Evolutionary conservation across 176 grass and related monocot species (phyloP), one percentile per base, ranked within the genome.

Genomic region (Phyllostachys edulis): DNA sequence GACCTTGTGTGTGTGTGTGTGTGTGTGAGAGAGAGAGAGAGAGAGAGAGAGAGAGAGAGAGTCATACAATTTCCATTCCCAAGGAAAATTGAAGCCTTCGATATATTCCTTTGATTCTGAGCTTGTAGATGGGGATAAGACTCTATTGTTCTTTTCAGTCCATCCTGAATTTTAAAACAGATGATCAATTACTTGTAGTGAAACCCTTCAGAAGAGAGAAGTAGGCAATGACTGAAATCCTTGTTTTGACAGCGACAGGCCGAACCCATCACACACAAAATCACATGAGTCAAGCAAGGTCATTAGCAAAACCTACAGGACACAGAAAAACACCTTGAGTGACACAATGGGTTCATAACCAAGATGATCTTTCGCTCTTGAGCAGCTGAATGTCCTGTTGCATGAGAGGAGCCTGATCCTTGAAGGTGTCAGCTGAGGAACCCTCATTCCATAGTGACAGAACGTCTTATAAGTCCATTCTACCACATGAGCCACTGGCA

Each of bases 361-460:
- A 85, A 98, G 91, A 64, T 95, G 87, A n/a, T 95, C 93, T 87
- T 92, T 95, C 21, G 96, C 96, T 88, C 92, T 95, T 82, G 91
- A 72, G 79, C 80, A 87, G 71, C 85, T 98, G 74, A 95, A 98
- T 80, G 93, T 98, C 67, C 93, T 91, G 78, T 95, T 98, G 82
- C 96, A 98, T 44, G 96, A 89, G 17, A 98, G 91, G 69, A 98
- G 78, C 77, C 96, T 92, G 62, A 99, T 92, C 81, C 96, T 92
- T 87, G 96, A 99, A 84, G 96, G 96, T 73, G 93, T 99, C 57
- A 99, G 78, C 88, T 99, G 96, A 71, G 96, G 91, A 87, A 99
- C 91, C 62, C 69, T 87, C 96, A 99, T 99, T 69, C 96, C 96
- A 85, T 96, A 99, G 6, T 77, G 78, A 60, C 88, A 93, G 62